Evolutionary conservation across 2,329 filamentous ascomycete genomes (phyloP).

Genomic region (Sphaerostilbella broomeana): DNA sequence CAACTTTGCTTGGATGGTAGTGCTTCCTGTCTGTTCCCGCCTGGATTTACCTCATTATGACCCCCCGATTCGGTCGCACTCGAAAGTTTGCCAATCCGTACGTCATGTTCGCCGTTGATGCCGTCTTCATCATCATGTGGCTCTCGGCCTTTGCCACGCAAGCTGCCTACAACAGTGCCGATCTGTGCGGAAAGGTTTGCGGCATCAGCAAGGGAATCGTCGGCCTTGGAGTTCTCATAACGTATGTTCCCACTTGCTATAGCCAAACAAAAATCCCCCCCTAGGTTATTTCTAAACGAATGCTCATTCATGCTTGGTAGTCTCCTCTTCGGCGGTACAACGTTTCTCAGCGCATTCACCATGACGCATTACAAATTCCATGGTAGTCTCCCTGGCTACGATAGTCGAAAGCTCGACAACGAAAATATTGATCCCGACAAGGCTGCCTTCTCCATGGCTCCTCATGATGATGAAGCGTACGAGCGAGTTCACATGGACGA

Average conservation of each 20-base stretch:
- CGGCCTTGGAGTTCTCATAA: constrained; percentile 55
- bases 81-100: constrained; percentile 55
- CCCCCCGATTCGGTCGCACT: constrained; percentile 56
- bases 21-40: constrained; percentile 59
- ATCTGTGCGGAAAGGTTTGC: constrained; percentile 50
- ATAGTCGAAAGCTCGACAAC: constrained; percentile 37
- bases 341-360: constrained; percentile 53
- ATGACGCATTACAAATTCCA: constrained; percentile 57
- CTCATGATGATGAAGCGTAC: constrained; percentile 61
- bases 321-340: constrained; percentile 48
- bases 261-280: neutral
- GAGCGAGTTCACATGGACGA: constrained; percentile 54
- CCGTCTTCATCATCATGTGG: constrained; percentile 55
- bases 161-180: constrained; percentile 54
- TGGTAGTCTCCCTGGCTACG: constrained; percentile 56
- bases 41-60: constrained; percentile 59
- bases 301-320: constrained; percentile 27
- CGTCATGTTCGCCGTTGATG: constrained; percentile 53
- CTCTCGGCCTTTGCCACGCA: constrained; percentile 61
- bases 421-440: constrained; percentile 61
- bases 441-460: constrained; percentile 60
- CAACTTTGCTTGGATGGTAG: no score
- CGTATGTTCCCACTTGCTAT: constrained; percentile 26
- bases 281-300: no score
- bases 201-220: constrained; percentile 57